Base-by-base conservation (phyloP, 2,329 filamentous ascomycete species). In the Fusarium sp. region DNA sequence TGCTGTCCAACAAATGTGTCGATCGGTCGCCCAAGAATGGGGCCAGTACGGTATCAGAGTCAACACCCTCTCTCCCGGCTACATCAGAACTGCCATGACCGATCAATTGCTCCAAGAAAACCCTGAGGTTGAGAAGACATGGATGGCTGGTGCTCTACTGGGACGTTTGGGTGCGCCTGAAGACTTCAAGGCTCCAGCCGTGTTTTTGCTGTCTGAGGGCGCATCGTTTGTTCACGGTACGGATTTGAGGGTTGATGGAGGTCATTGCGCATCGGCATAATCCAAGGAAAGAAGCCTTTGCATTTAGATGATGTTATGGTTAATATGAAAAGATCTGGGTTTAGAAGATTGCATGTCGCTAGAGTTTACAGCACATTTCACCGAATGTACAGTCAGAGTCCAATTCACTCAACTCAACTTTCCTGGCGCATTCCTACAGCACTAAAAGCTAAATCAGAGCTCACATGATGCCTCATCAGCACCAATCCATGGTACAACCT, bases 1-100 rank as follows among this genome's bases (percentile, higher is more conserved):
- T 11, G 88, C 85, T 17, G 87, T 90, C 1, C 83, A 88, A 52
- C 87, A 90, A 72, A 82, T 90, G 45, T 85, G 80, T 21, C 84
- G 87, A 40, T 89, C 88, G 50, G 80, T 90, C 5, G 88, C 88
- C 7, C 80, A 85, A 21, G 88, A 90, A 79, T 90, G 88, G 88
- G 88, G 87, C 21, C 78, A 84, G 57, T 81, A 88, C 75, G 87
- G 85, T 26, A 91, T 92, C 56, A 83, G 89, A 10, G 85, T 92
- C 63, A 92, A 91, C 76, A 90, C 87, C 2, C 81, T 92, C 45
- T 90, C 87, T 45, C 89, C 89, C 0, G 89, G 89, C 4, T 84
- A 85, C 60, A 84, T 85, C 59, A 77, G 80, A 51, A 84, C 83
- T 3, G 81, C 81, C 19, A 84, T 84, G 83, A 84, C 82, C 6